Evolutionary conservation across 2,329 filamentous ascomycete species (phyloP).

Genomic region (Trichoderma sp.): DNA sequence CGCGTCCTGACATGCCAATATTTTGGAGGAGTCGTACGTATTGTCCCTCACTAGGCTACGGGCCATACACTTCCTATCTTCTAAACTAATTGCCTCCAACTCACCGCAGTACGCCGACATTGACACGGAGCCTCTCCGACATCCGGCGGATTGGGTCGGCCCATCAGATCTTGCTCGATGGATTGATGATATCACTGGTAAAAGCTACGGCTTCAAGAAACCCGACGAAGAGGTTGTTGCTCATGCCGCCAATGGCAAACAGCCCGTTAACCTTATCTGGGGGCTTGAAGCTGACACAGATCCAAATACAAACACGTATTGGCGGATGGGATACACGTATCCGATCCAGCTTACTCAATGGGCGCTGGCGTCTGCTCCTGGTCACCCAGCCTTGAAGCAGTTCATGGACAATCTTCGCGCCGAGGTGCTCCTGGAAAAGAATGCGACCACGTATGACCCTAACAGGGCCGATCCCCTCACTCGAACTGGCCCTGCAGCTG

Average conservation of each 20-base stretch:
- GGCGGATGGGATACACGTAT: constrained; percentile 29
- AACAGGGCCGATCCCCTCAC: constrained; percentile 23
- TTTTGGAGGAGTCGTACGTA: constrained; percentile 28
- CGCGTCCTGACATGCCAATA: constrained; percentile 25
- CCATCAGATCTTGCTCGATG: constrained; percentile 23
- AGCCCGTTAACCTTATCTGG: constrained; percentile 26
- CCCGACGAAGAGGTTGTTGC: background rate
- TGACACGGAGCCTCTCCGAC: constrained; percentile 26
- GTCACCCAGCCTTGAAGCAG: constrained; percentile 23
- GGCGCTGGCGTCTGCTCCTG: constrained; percentile 26
- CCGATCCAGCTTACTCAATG: constrained; percentile 28
- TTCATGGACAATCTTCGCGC: constrained; percentile 24
- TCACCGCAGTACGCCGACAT: constrained; percentile 26
- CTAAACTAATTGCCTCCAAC: background rate
- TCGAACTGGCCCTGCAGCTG: constrained; percentile 26
- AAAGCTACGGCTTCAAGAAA: constrained; percentile 19
- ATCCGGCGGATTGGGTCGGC: constrained; percentile 25
- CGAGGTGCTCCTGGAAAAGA: background rate
- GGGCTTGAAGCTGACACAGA: constrained; percentile 28
- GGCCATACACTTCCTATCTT: background rate
- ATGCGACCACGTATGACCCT: constrained; percentile 5
- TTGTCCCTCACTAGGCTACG: background rate
- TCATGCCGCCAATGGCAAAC: background rate
- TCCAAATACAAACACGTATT: constrained; percentile 23
- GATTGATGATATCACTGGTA: constrained; percentile 23